Percentiles rank a stretch among this genome's conserved stretches.
Conservation (phyloP, 2,329 filamentous ascomycete genomes). For the Periconia sp. region DNA sequence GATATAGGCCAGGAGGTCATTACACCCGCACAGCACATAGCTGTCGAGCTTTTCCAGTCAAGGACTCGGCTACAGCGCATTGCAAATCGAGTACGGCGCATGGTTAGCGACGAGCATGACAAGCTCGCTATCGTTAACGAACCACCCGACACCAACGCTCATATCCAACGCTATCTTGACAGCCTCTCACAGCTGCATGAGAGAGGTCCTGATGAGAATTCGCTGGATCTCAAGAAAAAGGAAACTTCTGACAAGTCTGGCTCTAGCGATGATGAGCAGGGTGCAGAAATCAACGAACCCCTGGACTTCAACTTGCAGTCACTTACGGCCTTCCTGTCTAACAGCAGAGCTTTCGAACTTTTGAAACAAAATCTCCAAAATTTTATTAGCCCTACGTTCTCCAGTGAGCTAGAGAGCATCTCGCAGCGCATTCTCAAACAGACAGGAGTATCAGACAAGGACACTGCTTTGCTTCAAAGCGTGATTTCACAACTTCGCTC, state of each 20-base stretch:
- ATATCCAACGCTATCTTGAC: neutral
- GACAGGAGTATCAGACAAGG: neutral
- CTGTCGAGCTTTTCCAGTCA: neutral
- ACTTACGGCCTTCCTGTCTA: neutral
- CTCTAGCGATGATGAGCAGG: conserved; percentile 1
- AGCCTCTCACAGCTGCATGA: neutral
- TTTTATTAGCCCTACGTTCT: neutral
- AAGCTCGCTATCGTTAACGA: neutral
- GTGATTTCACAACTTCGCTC: conserved; percentile 1
- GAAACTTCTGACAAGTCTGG: neutral
- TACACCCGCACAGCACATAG: neutral
- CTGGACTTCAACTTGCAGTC: neutral
- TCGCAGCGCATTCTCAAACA: conserved; percentile 2
- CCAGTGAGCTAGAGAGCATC: neutral
- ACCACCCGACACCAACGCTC: neutral
- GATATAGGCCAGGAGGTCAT: neutral
- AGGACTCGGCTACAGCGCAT: conserved; percentile 1
- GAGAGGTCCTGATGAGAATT: neutral
- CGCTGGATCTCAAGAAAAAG: too few species aligned
- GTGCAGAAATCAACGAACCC: neutral
- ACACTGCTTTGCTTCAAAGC: conserved; percentile 1
- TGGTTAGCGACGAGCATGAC: neutral
- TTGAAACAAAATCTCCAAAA: conserved; percentile 1
- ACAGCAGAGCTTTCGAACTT: conserved; percentile 1
- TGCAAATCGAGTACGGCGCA: neutral